A percentile compares a stretch with the other conserved stretches of the same genome.
Conservation (phyloP, 1,284 basidiomycete species). For the Apiotrichum mycotoxinovorans region DNA sequence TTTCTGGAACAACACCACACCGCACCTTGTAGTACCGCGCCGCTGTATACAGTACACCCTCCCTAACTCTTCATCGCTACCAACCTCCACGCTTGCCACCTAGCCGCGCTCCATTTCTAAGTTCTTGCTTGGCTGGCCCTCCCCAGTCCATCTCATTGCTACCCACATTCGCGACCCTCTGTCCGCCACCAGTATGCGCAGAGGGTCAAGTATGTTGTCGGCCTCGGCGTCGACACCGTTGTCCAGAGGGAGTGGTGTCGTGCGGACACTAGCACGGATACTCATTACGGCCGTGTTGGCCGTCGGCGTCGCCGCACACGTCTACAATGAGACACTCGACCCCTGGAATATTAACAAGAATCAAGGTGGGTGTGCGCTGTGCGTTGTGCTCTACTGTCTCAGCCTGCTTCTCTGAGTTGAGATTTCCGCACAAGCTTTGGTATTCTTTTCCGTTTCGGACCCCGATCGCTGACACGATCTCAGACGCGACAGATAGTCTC, state of each 20-base stretch:
- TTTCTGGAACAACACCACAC: too few species aligned
- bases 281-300: slow-evolving; percentile 6
- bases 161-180: background rate
- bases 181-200: slow-evolving; percentile 1
- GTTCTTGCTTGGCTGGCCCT: background rate
- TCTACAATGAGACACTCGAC: slow-evolving; percentile 67
- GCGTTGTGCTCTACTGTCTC: too few species aligned
- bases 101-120: background rate
- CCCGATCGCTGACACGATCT: slow-evolving; percentile 15
- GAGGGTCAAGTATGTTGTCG: slow-evolving; percentile 5
- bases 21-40: too few species aligned
- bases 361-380: slow-evolving; percentile 48
- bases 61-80: too few species aligned
- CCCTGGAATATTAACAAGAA: slow-evolving; percentile 83
- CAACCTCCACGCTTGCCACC: too few species aligned
- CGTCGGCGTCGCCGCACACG: slow-evolving; percentile 17
- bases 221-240: background rate
- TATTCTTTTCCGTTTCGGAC: background rate
- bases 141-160: background rate
- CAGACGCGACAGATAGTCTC: slow-evolving; percentile 61
- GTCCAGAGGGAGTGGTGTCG: background rate
- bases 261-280: background rate
- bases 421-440: background rate
- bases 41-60: too few species aligned
- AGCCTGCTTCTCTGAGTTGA: too few species aligned